Base-by-base conservation (phyloP, 2,329 filamentous ascomycete species). In the Aspergillus sp. region DNA sequence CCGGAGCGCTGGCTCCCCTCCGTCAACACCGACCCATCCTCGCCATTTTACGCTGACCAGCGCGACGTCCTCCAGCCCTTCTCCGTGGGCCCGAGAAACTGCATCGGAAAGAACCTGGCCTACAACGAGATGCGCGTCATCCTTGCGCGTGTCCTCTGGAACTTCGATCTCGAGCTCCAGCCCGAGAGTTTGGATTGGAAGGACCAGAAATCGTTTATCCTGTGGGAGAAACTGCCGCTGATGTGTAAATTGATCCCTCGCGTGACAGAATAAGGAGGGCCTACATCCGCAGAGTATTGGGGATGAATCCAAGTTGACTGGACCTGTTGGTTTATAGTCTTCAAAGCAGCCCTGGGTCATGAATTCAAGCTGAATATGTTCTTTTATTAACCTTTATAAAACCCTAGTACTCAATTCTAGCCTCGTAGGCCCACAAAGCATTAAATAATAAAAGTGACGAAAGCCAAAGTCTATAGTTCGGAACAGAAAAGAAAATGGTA, bases 121-220 rank as follows among this genome's bases (percentile, higher is more conserved):
- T 81, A 80, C 53, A 69, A 77, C 16, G 81, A 84, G 64, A 80
- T 83, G 73, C 73, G 81, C 2, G 65, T 82, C 6, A 77, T 83
- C 51, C 65, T 84, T 9, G 75, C 78, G 0, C 76, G 76, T 3
- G 62, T 84, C 11, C 60, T 84, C 0, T 83, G 72, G 68, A 80
- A 78, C 54, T 84, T 82, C 63, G 81, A 84, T 57, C 52, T 82
- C 57, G 67, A 69, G 45, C 68, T 81, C 24, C 73, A 70, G 1
- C 65, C 75, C 7, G 70, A 74, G 16, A 73, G 73, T 39, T 29
- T 63, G 6, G 56, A 69, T 32, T 81, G 79, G 79, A 57, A 61
- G 20, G 65, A 69, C 6, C 78, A 81, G 61, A 68, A 68, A 47
- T 62, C 71, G 7, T 79, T 67, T 53, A 67, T 70, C 5, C 49